Evolutionary conservation across 2,329 filamentous ascomycete genomes (phyloP).

Genomic region (Microcyclospora pomicola): DNA sequence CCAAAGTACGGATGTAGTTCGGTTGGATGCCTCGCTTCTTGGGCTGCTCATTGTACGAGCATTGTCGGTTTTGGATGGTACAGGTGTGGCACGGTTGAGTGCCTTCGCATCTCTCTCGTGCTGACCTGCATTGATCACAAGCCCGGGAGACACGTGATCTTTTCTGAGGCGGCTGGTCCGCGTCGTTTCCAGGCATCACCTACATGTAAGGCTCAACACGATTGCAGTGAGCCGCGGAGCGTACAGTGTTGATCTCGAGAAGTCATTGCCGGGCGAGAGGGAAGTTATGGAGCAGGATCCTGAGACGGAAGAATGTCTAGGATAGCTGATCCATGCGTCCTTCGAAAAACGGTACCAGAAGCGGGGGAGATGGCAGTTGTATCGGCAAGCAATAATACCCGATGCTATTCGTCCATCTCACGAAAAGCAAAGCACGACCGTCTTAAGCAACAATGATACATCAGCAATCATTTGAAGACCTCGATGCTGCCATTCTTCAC

Average conservation of each 20-base stretch:
- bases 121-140: conserved; percentile 23
- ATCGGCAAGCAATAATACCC: too few relatives aligned
- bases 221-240: not conserved
- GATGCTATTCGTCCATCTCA: too few relatives aligned
- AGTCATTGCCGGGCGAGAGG: not conserved
- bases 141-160: conserved; percentile 33
- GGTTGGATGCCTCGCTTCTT: conserved; percentile 68
- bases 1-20: conserved; percentile 64
- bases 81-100: conserved; percentile 56
- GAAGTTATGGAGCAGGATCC: too few relatives aligned
- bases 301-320: too few relatives aligned
- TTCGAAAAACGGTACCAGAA: too few relatives aligned
- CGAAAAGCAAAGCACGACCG: too few relatives aligned
- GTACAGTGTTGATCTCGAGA: not conserved
- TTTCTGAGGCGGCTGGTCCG: conserved; percentile 26
- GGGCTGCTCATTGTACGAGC: conserved; percentile 57
- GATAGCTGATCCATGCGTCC: too few relatives aligned
- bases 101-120: conserved; percentile 60
- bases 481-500: too few relatives aligned
- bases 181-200: not conserved
- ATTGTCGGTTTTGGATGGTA: conserved; percentile 46
- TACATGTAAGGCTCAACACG: not conserved
- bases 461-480: too few relatives aligned
- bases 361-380: too few relatives aligned
- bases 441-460: too few relatives aligned